Base-by-base conservation (phyloP, 2,329 filamentous ascomycete genomes). In the Balansia obtecta region DNA sequence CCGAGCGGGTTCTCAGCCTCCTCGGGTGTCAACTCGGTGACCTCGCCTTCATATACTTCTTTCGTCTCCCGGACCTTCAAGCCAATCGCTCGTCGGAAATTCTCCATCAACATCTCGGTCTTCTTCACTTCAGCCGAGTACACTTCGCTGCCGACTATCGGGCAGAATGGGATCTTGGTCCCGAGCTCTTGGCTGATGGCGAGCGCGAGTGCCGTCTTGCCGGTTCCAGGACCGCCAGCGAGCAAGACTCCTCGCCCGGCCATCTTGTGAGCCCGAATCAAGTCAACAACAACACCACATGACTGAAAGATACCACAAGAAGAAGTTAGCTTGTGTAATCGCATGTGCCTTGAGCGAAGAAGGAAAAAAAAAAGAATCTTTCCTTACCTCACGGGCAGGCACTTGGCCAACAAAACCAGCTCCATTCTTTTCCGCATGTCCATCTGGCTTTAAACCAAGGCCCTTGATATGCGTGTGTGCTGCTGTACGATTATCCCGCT, bases 81-180 rank as follows among this genome's bases (percentile, higher is more conserved):
- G 34, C 91, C 93, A 67, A 98, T 98, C 52, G 93, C 93, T 64
- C 93, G 79, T 65, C 93, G 81, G 69, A 98, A 98, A 73, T 97
- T 97, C 76, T 98, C 93, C 93, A 97, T 97, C 65, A 98, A 73
- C 58, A 95, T 86, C 70, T 98, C 93, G 46, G 93, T 98, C 81
- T 98, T 98, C 81, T 98, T 98, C 56, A 98, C 90, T 70, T 98
- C 93, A 44, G 91, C 85, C 59, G 88, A 95, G 73, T 96, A 98
- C 61, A 98, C 86, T 70, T 98, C 93, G 74, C 90, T 96, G 60
- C 90, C 93, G 49, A 96, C 93, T 64, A 98, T 97, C 39, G 91
- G 90, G 68, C 93, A 96, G 67, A 98, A 98, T 7, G 93, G 93
- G 51, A 98, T 95, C 74, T 96, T 97, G 46, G 90, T 96, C 59